Base-by-base conservation (phyloP, 2,329 filamentous ascomycete species). In the Alternaria hordeiaustralica region DNA sequence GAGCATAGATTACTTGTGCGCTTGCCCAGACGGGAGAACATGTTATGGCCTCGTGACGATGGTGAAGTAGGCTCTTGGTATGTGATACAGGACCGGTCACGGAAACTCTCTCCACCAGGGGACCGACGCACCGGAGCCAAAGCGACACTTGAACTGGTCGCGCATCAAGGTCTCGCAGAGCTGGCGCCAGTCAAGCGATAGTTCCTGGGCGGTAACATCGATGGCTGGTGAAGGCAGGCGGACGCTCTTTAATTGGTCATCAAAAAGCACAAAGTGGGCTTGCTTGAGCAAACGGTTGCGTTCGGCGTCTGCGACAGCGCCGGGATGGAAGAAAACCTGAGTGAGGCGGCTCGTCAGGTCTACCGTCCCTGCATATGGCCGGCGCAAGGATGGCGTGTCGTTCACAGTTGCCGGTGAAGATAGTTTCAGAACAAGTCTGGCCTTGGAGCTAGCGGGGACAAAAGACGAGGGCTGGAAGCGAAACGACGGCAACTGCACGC, bases 141-240 rank as follows among this genome's bases (percentile, higher is more conserved):
- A 58, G 36, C 69, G 65, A 51, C 60, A 55, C 57, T 55, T 68
- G 50, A 69, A 61, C 49, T 67, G 56, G 44, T 70, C 59, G 44
- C 45, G 58, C 58, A 66, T 64, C 25, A 69, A 68, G 41, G 21
- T 45, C 30, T 71, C 50, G 61, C 64, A 70, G 9, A 68, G 63
- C 25, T 51, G 59, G 21, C 68, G 64, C 68, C 68, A 71, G 55
- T 70, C 66, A 7, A 71, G 59, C 11, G 60, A 61, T 20, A 72
- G 50, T n/a, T 69, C 23, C 49, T 58, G 63, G 20, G 41, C 57
- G 41, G 56, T 41, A 45, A 57, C 36, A 54, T 72, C 51, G 58
- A 70, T 60, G 45, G 50, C 49, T 28, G 68, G 28, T 20, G 55
- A 67, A n/a, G 65, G 65, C 15, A 71, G 56, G 33, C 55, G 63